Conservation (phyloP, 192 early-diverging fungal genomes). For the Coemansia sp. region DNA sequence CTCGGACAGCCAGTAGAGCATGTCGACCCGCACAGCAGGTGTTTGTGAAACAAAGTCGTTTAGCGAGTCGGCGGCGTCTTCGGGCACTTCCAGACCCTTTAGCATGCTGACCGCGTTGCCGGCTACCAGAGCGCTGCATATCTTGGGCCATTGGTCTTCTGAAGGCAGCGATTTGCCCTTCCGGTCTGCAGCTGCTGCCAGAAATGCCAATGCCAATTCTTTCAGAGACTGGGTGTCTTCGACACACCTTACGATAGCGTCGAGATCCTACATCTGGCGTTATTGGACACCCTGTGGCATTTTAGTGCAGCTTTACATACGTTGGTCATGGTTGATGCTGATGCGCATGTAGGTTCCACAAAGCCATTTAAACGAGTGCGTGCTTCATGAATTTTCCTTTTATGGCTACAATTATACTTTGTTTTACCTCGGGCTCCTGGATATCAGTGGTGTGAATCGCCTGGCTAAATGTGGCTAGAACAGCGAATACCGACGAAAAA, state of each 20-base stretch:
- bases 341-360: background rate
- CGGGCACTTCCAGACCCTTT: conserved; percentile 39
- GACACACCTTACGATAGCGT: conserved; percentile 20
- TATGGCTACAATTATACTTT: background rate
- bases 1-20: conserved; percentile 49
- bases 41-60: conserved; percentile 30
- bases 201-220: conserved; percentile 29
- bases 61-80: conserved; percentile 43
- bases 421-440: conserved; percentile 48
- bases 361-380: too few relatives aligned
- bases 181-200: conserved; percentile 27
- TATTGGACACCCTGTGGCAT: background rate
- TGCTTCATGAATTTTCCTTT: background rate
- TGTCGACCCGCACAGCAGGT: conserved; percentile 39
- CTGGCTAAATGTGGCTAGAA: conserved; percentile 23
- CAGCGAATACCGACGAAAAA: conserved; percentile 46
- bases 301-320: too few relatives aligned
- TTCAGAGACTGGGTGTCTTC: conserved; percentile 20
- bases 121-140: conserved; percentile 38
- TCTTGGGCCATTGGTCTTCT: conserved; percentile 39
- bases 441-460: conserved; percentile 20
- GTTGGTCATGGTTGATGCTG: too few relatives aligned
- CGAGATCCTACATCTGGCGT: conserved; percentile 30
- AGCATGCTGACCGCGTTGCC: conserved; percentile 27
- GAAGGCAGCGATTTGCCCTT: conserved; percentile 16